These are phyloP conservation scores for Cicer arietinum DNA, from an alignment of 306 rosid genomes.

Conservation along the genomic window DNA sequence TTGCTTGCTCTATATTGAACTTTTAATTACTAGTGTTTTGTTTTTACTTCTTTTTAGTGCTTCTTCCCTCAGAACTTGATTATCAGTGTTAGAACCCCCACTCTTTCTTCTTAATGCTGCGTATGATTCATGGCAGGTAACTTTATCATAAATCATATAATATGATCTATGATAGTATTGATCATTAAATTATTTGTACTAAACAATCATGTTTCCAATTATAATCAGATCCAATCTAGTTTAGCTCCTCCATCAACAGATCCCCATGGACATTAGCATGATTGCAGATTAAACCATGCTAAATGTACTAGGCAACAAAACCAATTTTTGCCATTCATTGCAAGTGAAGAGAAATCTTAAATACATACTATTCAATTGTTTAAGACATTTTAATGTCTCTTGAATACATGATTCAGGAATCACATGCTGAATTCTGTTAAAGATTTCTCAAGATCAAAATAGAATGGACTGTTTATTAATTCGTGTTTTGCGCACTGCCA, in stretches of 20 bases:
- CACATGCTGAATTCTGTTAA: slow-evolving; percentile 70
- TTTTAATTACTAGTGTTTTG: too few species aligned
- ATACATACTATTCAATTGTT: not conserved
- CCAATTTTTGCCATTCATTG: slow-evolving; percentile 49
- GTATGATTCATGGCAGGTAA: too few species aligned
- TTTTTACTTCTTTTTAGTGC: too few species aligned
- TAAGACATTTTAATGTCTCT: slow-evolving; percentile 19
- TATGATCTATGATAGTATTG: too few species aligned
- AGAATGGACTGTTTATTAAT: slow-evolving; percentile 82
- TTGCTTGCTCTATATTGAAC: too few species aligned
- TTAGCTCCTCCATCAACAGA: slow-evolving; percentile 95
- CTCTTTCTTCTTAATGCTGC: too few species aligned
- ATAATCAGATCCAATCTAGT: slow-evolving; percentile 79
- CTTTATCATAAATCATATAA: too few species aligned
- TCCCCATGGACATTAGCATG: slow-evolving; percentile 85
- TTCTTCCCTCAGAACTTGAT: too few species aligned
- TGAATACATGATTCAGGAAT: slow-evolving; percentile 74
- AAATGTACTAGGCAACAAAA: slow-evolving; percentile 72
- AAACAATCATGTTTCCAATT: slow-evolving; percentile 17
- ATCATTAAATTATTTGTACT: not conserved
- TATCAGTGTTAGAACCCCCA: too few species aligned
- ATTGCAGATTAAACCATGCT: slow-evolving; percentile 81
- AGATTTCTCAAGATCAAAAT: slow-evolving; percentile 60
- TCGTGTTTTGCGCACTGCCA: slow-evolving; percentile 97
- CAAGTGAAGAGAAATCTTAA: not conserved